These are phyloP conservation scores for Mycena citricolor DNA, from an alignment of 1,284 basidiomycete genomes.

Conservation along the genomic window DNA sequence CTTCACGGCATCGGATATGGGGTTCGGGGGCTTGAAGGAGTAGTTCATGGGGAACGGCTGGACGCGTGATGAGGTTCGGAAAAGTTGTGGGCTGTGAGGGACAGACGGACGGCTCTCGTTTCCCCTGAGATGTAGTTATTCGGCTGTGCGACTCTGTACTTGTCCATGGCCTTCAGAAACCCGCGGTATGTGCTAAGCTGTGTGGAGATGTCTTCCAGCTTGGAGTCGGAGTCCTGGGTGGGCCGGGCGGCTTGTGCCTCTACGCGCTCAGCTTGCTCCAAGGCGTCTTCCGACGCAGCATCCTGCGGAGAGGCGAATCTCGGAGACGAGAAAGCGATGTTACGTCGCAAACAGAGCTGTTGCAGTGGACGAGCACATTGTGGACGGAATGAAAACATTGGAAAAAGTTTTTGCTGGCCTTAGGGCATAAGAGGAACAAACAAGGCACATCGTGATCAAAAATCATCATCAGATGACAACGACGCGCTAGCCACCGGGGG, in stretches of 20 bases:
- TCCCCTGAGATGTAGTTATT: conserved; percentile 1
- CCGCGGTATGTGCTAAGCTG: conserved; percentile 9
- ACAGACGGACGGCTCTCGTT: neutral
- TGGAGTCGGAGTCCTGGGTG: conserved; percentile 16
- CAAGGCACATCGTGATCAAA: no score
- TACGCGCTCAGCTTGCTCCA: conserved; percentile 24
- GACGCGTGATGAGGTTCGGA: conserved; percentile 14
- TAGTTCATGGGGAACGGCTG: conserved; percentile 83
- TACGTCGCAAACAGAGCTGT: conserved; percentile 24
- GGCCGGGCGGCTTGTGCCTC: conserved; percentile 20
- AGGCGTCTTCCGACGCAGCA: conserved; percentile 5
- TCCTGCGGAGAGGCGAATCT: conserved; percentile 29
- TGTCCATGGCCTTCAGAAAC: conserved; percentile 3
- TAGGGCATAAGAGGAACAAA: no score
- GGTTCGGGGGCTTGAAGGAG: conserved; percentile 75
- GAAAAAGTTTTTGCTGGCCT: conserved; percentile 14
- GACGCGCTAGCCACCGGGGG: no score
- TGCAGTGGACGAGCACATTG: conserved; percentile 26
- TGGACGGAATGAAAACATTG: conserved; percentile 17
- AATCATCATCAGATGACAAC: no score
- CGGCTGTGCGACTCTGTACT: conserved; percentile 10
- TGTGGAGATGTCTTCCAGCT: conserved; percentile 24
- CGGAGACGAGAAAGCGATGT: conserved; percentile 30
- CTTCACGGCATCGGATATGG: conserved; percentile 63
- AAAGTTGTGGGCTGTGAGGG: neutral